Base-by-base conservation (phyloP, 495 filamentous ascomycete genomes). In the Aspergillus ellipticus region DNA sequence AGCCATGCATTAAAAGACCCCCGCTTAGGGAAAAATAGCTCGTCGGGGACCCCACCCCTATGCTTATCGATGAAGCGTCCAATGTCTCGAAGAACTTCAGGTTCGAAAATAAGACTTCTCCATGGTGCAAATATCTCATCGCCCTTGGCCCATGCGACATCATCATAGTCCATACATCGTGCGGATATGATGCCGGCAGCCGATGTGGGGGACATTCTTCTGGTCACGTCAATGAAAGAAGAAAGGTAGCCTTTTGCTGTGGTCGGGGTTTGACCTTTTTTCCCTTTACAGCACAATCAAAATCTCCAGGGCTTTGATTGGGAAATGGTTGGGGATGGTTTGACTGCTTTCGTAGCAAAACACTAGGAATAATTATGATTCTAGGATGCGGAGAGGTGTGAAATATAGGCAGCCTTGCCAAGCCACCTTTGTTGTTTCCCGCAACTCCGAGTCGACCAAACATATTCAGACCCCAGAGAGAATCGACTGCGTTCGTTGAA, bases 151-250 rank as follows among this genome's bases (percentile, higher is more conserved):
- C 42, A 45, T 45, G 42, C 42, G 42, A 21, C 42, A 13, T 45
- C 42, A 45, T 45, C 17, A 10, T 45, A 45, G 42, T 45, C 42
- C 42, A 45, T 45, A 16, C 42, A 45, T 45, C 17, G 42, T 45
- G 42, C 42, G 8, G 42, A 21, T 20, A 45, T 45, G 17, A 45
- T 45, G 17, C 17, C 6, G 21, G 42, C 42, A 20, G 42, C 42
- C 4, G 42, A 24, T 16, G 16, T 45, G 16, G 42, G 6, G 2
- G 21, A 20, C 42, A 45, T 45, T 16, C 2, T 13, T 39, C 11
- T 39, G n/a, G 9, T 39, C 3, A n/a, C 5, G 35, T 13, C 13
- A 39, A 39, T 39, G 2, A 28, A 3, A 28, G 7, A 7, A 28
- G 3, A 28, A 28, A 28, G 24, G 4, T 7, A 28, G 24, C 24